Evolutionary conservation across 164 flowering plant genomes (phyloP), one percentile per base, ranked within the genome.

Genomic region (Umbellularia californica): DNA sequence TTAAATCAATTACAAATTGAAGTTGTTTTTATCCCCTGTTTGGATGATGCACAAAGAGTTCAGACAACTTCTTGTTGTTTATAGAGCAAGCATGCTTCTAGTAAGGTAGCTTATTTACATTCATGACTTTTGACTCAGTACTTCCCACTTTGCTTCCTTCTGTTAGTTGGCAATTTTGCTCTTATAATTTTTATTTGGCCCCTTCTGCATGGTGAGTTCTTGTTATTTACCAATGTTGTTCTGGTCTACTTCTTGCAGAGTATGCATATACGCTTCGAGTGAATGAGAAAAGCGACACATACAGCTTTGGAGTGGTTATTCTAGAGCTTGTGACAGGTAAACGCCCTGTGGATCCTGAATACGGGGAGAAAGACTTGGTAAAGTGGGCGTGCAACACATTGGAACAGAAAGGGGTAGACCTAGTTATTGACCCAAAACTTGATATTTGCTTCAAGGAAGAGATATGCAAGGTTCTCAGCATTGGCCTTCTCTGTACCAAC

Each of bases 221-320:
- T 64, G 15, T 23, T 5, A 17, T 30, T 67, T 30, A 67, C 69
- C 69, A 67, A 28, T 28, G 50, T 3, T 14, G 11, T 67, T 30
- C 47, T 28, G 9, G 2, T 28, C 17, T 67, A 15, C 3, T 25
- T 87, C 3, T 25, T 87, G 83, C 90, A 95, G 99, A 95, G 82
- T 95, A 95, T 80, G 99, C 96, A 0, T 95, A 93, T 81, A 93
- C 99, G 0, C 92, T 92, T 3, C 81, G 97, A 52, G 98, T 95
- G 81, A 95, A 90, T 10, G 99, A 95, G 84, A 95, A 95, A 89
- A 95, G 99, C 25, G 99, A 95, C 75, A 90, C 85, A 7, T 95
- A 95, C 88, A 95, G 99, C 79, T 95, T 92, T 30, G 99, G 99
- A 0, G 96, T 95, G 70, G 98, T 95, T 0, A 79, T 95, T 65